Conservation (phyloP, 1,139 yeast genomes). For the Geotrichum europaeum region DNA sequence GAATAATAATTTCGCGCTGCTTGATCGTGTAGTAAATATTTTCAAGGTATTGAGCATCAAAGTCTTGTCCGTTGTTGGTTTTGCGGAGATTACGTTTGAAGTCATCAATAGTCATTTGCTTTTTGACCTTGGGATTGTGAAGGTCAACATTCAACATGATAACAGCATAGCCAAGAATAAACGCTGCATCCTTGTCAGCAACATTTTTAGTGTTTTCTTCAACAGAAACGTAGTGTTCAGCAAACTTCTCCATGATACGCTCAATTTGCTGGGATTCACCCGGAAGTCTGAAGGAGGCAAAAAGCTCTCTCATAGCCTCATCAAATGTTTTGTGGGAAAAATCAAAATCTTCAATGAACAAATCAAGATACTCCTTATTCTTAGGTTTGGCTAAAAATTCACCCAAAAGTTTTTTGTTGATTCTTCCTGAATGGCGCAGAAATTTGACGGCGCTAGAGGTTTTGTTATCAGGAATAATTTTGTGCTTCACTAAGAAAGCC, state of each 20-base stretch:
- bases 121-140: conserved; percentile 67
- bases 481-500: conserved; percentile 51
- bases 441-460: conserved; percentile 65
- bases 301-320: conserved; percentile 78
- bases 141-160: conserved; percentile 90
- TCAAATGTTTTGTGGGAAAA: conserved; percentile 78
- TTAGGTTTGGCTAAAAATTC: conserved; percentile 75
- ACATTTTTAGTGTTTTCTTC: conserved; percentile 15
- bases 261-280: conserved; percentile 98
- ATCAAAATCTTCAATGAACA: conserved; percentile 67
- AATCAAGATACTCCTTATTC: conserved; percentile 52
- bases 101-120: conserved; percentile 82
- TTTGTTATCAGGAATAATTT: conserved; percentile 56
- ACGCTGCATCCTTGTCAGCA: conserved; percentile 72
- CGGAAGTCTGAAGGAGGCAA: conserved; percentile 84
- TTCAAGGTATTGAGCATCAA: conserved; percentile 64
- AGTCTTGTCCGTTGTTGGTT: conserved; percentile 63
- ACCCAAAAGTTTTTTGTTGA: conserved; percentile 84
- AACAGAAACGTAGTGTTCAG: conserved; percentile 60
- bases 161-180: conserved; percentile 85
- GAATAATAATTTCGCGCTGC: conserved; percentile 90
- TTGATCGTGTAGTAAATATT: conserved; percentile 75
- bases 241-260: conserved; percentile 80
- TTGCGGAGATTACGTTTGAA: conserved; percentile 78
- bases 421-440: conserved; percentile 66